Percentiles rank a stretch among this genome's conserved stretches.
These are phyloP conservation scores for Fusarium agapanthi DNA, from an alignment of 2,329 filamentous ascomycete species.

Conservation along the genomic window DNA sequence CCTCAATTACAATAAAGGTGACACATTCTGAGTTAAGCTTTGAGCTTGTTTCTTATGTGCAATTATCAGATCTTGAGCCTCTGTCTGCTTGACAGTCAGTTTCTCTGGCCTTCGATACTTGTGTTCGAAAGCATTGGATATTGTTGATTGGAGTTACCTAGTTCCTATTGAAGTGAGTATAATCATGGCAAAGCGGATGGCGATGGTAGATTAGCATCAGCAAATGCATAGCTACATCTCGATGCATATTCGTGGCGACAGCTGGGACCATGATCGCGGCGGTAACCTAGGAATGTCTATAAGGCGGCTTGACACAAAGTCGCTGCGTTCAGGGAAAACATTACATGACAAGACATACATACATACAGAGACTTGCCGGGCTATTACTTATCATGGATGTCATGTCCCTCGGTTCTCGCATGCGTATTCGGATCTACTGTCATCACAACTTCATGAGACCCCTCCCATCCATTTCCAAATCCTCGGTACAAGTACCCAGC, in stretches of 20 bases:
- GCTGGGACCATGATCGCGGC: neutral
- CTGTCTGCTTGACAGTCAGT: neutral
- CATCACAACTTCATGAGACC: slow-evolving; percentile 7
- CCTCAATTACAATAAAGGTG: neutral
- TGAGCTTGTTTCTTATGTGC: neutral
- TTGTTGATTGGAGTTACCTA: neutral
- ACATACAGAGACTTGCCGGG: neutral
- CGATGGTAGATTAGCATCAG: neutral
- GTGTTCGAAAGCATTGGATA: neutral
- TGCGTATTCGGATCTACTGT: slow-evolving; percentile 9
- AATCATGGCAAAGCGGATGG: neutral
- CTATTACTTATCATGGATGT: neutral
- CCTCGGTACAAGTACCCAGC: slow-evolving; percentile 22
- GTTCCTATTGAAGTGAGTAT: neutral
- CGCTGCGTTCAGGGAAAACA: neutral
- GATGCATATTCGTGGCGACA: neutral
- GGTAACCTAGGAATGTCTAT: neutral
- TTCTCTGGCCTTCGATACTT: neutral
- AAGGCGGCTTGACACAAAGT: neutral
- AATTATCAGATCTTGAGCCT: neutral
- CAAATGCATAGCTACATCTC: neutral
- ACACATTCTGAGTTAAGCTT: neutral
- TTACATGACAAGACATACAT: neutral
- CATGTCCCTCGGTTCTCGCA: slow-evolving; percentile 22
- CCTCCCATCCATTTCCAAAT: slow-evolving; percentile 34